Base-by-base conservation (phyloP, 2,329 filamentous ascomycete species). In the Claviceps capensis region DNA sequence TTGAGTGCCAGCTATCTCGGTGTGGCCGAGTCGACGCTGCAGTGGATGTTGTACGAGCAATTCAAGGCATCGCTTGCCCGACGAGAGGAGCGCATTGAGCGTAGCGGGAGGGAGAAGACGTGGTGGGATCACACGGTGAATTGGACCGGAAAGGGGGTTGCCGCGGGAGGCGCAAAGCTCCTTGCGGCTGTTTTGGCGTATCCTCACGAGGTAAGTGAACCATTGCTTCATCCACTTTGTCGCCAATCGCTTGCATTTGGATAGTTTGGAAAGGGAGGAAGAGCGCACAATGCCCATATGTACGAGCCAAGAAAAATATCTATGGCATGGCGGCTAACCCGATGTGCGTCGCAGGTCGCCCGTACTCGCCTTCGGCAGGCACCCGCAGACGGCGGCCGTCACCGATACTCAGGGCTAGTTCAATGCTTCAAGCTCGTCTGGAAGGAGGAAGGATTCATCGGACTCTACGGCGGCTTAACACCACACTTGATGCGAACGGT, bases 41-140 rank as follows among this genome's bases (percentile, higher is more conserved):
- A 97, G 66, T 95, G 89, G 89, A 83, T 95, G 62, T 71, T 96
- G 60, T 97, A 96, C 68, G 90, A 97, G 71, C 85, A 90, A 67
- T 82, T 94, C 75, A 97, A 96, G 76, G 73, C 78, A 23, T 74
- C 74, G n/a, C 71, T 96, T 37, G 79, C 77, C 46, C 69, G 71
- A 45, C 74, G 88, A 54, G 84, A 86, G 65, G 75, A 75, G 60
- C 71, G 68, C 49, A 75, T 79, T 48, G 73, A 64, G 56, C 69
- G 57, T 59, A 82, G 67, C 71, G 84, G 85, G 1, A 73, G 82
- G 45, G 71, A 77, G 40, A 82, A 79, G 65, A 86, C 72, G 4
- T 69, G 74, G 58, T 88, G 85, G 83, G 90, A 96, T 61, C 74
- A 79, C 54, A 80, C 81, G 0, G 77, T 94, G 38, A 77, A 83